A percentile compares a stretch with the other conserved stretches of the same genome.
Conservation (phyloP, 2,329 filamentous ascomycete species). For the Arthrinium puccinioides region DNA sequence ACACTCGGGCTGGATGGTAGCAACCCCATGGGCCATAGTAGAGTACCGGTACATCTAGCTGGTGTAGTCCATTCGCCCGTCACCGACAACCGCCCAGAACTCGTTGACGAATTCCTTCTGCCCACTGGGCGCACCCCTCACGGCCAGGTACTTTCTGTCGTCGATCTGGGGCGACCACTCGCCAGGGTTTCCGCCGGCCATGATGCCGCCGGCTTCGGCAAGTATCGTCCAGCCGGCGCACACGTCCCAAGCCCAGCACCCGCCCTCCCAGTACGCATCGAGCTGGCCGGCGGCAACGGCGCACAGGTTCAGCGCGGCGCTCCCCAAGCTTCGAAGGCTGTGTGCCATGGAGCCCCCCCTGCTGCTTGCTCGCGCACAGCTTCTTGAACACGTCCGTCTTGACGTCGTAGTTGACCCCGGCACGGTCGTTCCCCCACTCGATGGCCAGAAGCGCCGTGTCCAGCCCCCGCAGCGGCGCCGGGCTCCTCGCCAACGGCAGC, state of each 20-base stretch:
- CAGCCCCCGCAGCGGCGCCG: conserved; percentile 53
- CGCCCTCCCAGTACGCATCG: conserved; percentile 76
- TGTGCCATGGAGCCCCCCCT: conserved; percentile 71
- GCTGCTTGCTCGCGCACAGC: conserved; percentile 49
- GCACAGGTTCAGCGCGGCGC: conserved; percentile 69
- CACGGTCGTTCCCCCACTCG: conserved; percentile 66
- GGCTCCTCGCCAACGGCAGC: conserved; percentile 39
- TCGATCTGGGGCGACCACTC: conserved; percentile 59
- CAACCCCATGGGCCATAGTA: too few relatives aligned
- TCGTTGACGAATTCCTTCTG: conserved; percentile 57
- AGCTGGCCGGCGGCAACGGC: conserved; percentile 63
- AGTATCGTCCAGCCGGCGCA: conserved; percentile 76
- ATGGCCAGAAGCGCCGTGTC: conserved; percentile 57
- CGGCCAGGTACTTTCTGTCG: conserved; percentile 53
- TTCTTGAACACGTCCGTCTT: conserved; percentile 60
- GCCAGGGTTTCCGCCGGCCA: conserved; percentile 68
- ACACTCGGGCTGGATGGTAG: too few relatives aligned
- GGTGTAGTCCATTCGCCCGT: conserved; percentile 42
- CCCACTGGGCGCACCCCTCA: conserved; percentile 51
- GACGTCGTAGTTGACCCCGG: conserved; percentile 63
- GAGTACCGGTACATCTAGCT: conserved; percentile 19
- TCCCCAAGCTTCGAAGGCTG: conserved; percentile 61
- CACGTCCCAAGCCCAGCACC: conserved; percentile 82
- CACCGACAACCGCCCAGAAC: conserved; percentile 55
- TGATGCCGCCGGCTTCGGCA: conserved; percentile 63